Evolutionary conservation across 768 basidiomycete species (phyloP), one percentile per base, ranked within the genome.

Genomic region (Phaffia tasmanica): DNA sequence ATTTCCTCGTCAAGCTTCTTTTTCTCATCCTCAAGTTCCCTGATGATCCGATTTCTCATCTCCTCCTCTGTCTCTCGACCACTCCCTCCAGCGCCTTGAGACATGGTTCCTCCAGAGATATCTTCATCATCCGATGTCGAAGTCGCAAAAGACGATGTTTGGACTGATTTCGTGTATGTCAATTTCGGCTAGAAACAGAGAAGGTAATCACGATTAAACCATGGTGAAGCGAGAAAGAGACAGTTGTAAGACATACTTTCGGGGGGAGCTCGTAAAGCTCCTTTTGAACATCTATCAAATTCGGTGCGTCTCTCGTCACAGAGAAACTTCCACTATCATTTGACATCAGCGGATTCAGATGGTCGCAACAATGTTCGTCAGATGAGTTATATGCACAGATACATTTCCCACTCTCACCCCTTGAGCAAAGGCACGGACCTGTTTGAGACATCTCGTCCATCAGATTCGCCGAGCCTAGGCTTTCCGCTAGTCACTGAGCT

Each of bases 261-360:
- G 86, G 84, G 2, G 91, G 91, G 15, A 92, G 78, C 72, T 93
- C 91, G 71, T 89, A 94, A 6, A 95, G 78, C 73, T 95, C 92
- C 72, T 89, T 85, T 70, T 91, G 88, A 21, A 88, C 81, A 70
- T 94, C 89, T 59, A 94, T 83, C n/a, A 91, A 81, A 73, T 89
- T 88, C n/a, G 83, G 82, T 53, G 84, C 79, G 35, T 30, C 35
- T 42, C 35, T 42, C 35, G 35, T 42, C 35, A 42, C 35, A 11
- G 35, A 42, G 35, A 42, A 42, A 11, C 6, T 42, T 42, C 6
- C 35, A 42, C 35, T 42, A 11, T 42, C 11, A 11, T 42, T 11
- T 4, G 35, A 42, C 35, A 11, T 11, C 35, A 42, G 35, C 35
- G 11, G 11, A 42, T 42, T 42, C 35, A 42, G 35, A 42, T 42